Evolutionary conservation across 139 green algal genomes (phyloP).

Genomic region (Coccomyxa sp.): DNA sequence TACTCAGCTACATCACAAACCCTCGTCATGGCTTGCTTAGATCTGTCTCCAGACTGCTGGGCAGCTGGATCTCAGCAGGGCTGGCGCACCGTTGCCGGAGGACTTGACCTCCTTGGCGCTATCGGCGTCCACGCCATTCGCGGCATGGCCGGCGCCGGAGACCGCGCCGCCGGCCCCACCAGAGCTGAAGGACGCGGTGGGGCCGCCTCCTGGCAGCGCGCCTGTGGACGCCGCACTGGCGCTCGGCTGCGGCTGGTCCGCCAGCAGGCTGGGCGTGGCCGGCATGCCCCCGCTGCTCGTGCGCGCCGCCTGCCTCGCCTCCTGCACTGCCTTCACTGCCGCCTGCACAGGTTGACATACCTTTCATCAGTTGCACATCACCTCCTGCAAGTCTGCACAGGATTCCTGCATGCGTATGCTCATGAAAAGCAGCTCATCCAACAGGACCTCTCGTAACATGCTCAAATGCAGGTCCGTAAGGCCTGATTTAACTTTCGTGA

Average conservation of each 20-base stretch:
- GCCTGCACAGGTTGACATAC: neutral
- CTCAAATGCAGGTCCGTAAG: too few relatives aligned
- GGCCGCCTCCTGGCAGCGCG: neutral
- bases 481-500: too few relatives aligned
- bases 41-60: too few relatives aligned
- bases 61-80: too few relatives aligned
- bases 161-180: neutral
- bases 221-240: neutral
- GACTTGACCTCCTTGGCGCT: neutral
- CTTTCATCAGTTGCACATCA: neutral
- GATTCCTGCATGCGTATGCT: too few relatives aligned
- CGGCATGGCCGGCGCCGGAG: neutral
- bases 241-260: neutral
- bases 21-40: too few relatives aligned
- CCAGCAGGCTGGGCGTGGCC: neutral
- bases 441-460: too few relatives aligned
- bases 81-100: too few relatives aligned
- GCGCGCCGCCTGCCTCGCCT: slow-evolving; percentile 8
- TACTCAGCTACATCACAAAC: too few relatives aligned
- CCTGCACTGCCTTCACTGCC: slow-evolving; percentile 47
- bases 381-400: too few relatives aligned
- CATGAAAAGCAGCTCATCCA: too few relatives aligned
- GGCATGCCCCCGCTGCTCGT: neutral
- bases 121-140: neutral
- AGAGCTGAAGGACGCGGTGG: neutral